These are phyloP conservation scores for Crithidia mellificae DNA, from an alignment of 208 protist species.

Conservation along the genomic window DNA sequence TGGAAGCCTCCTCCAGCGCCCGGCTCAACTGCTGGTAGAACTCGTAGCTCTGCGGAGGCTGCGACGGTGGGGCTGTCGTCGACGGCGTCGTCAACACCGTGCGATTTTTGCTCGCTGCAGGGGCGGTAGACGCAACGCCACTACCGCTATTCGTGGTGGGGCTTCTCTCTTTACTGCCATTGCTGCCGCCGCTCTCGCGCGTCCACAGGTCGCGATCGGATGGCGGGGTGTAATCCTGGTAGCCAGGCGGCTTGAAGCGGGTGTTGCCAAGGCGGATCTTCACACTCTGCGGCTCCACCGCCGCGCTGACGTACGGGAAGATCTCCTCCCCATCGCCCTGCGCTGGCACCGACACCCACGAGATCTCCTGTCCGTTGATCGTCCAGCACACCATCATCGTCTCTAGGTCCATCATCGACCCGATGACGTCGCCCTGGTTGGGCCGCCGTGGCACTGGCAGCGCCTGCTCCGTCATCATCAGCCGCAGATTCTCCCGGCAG, in stretches of 20 bases:
- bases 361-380: conserved; percentile 82
- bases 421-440: conserved; percentile 75
- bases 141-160: background rate
- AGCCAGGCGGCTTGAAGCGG: conserved; percentile 76
- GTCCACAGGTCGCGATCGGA: conserved; percentile 34
- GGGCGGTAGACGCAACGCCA: background rate
- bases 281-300: conserved; percentile 59
- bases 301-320: conserved; percentile 87
- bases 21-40: conserved; percentile 79
- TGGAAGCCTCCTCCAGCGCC: conserved; percentile 51
- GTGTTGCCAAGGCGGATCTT: conserved; percentile 75
- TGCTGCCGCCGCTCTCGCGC: background rate
- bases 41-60: conserved; percentile 53
- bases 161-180: background rate
- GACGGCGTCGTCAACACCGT: background rate
- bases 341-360: conserved; percentile 72
- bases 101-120: conserved; percentile 5
- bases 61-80: too few relatives aligned
- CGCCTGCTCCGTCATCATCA: conserved; percentile 76
- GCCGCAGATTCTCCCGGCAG: conserved; percentile 69
- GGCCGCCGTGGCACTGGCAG: conserved; percentile 46
- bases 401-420: conserved; percentile 79
- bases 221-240: conserved; percentile 69
- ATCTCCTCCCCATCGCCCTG: conserved; percentile 80
- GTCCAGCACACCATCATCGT: conserved; percentile 87